phyloP scores from a whole-genome alignment of 2,329 filamentous ascomycete species.

The Exophiala oligosperma region DNA sequence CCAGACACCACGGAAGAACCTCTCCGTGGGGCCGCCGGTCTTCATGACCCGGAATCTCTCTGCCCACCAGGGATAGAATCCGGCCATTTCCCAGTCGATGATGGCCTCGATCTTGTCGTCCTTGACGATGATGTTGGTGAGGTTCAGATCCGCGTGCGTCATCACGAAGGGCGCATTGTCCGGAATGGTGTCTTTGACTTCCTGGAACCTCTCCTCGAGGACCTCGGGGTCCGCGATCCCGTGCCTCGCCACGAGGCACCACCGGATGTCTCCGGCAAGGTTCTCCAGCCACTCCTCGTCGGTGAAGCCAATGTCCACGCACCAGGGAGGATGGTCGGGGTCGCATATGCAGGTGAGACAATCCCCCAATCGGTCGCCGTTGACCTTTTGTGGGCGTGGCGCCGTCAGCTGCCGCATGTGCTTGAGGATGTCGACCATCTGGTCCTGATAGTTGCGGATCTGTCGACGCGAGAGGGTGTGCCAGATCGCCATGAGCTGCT shows the following conservation, averaged over 20 bases:
- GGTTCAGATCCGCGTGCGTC: constrained; percentile 32
- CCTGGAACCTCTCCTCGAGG: constrained; percentile 11
- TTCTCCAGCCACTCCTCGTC: constrained; percentile 12
- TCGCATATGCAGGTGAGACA: not conserved
- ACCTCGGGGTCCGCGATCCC: not conserved
- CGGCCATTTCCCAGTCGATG: constrained; percentile 31
- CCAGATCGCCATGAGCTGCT: not conserved
- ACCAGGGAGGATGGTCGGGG: not conserved
- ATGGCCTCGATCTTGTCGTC: constrained; percentile 30
- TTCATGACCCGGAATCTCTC: not conserved
- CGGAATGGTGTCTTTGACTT: constrained; percentile 16
- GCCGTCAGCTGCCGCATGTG: constrained; percentile 4
- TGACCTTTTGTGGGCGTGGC: constrained; percentile 9
- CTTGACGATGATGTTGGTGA: constrained; percentile 32
- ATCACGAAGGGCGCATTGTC: constrained; percentile 30
- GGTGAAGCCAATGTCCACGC: constrained; percentile 5
- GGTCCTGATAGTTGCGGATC: constrained; percentile 7
- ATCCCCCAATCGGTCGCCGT: constrained; percentile 11
- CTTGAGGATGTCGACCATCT: constrained; percentile 4
- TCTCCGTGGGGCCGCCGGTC: not conserved
- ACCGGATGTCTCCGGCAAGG: constrained; percentile 1
- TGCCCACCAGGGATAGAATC: constrained; percentile 29
- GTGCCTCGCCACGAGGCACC: not conserved
- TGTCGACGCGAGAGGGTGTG: not conserved
- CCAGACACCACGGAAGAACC: not conserved